Conservation (phyloP, 345 rosid genomes). For the Hibiscus syriacus region DNA sequence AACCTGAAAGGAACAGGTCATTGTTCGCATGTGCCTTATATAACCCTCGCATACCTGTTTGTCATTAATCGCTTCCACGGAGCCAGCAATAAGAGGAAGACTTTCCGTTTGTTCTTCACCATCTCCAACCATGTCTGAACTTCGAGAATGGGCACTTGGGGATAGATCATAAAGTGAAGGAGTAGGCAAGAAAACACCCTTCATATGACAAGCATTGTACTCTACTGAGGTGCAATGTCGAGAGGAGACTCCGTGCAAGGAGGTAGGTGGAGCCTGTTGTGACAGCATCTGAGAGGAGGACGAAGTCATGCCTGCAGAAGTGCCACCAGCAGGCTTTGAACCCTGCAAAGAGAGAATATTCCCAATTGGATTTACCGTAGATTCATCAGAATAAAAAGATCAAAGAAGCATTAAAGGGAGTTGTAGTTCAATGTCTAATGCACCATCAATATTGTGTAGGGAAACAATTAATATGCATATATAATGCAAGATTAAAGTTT, state of each 20-base stretch:
- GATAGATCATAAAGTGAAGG: constrained; percentile 58
- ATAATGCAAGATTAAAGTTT: neutral
- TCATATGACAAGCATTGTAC: constrained; percentile 57
- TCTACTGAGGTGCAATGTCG: constrained; percentile 55
- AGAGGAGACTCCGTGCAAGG: constrained; percentile 54
- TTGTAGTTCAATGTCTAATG: neutral
- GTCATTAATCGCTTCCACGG: constrained; percentile 39
- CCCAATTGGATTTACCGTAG: too few relatives aligned
- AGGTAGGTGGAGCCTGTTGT: constrained; percentile 54
- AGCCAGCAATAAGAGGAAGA: constrained; percentile 39
- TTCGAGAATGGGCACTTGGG: constrained; percentile 36
- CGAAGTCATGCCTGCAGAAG: constrained; percentile 40
- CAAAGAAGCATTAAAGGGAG: neutral
- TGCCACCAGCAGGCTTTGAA: constrained; percentile 59
- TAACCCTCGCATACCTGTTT: constrained; percentile 55
- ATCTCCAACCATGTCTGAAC: constrained; percentile 49
- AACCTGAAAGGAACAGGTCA: too few relatives aligned
- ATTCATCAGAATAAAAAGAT: neutral
- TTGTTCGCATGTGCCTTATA: neutral
- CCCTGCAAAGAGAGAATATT: constrained; percentile 40
- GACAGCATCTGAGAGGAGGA: constrained; percentile 60
- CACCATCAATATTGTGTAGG: neutral
- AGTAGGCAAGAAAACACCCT: constrained; percentile 67
- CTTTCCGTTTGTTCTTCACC: constrained; percentile 43
- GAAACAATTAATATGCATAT: neutral